Percentiles rank a stretch among this genome's conserved stretches.
Conservation (phyloP, 2,329 filamentous ascomycete species). For the Magnaporthiopsis poae region DNA sequence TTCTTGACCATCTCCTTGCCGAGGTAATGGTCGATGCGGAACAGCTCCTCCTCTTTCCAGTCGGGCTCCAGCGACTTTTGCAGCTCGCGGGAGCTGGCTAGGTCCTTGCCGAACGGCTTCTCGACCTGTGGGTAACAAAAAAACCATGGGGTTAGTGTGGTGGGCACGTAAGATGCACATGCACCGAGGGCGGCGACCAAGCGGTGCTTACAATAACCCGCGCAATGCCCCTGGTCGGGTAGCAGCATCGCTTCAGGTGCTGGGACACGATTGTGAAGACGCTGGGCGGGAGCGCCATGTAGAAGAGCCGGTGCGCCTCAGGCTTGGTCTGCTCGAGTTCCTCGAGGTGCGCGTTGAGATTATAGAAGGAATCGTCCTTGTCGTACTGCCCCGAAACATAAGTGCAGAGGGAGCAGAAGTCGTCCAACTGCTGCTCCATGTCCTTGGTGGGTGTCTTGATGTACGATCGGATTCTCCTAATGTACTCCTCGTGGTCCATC, state of each 20-base stretch:
- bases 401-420: conserved; percentile 79
- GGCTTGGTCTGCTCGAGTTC: conserved; percentile 72
- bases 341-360: conserved; percentile 75
- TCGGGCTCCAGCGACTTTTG: conserved; percentile 91
- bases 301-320: conserved; percentile 89
- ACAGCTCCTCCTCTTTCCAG: conserved; percentile 98
- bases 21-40: conserved; percentile 98
- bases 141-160: neutral
- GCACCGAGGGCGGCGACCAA: neutral
- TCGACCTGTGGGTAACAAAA: conserved; percentile 57
- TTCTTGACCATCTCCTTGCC: conserved; percentile 99
- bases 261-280: conserved; percentile 97
- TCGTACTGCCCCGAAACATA: conserved; percentile 98
- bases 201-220: conserved; percentile 70
- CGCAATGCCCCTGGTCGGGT: conserved; percentile 79
- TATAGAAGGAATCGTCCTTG: conserved; percentile 84
- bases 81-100: conserved; percentile 84
- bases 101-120: conserved; percentile 98
- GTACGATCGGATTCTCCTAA: conserved; percentile 89
- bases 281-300: conserved; percentile 96
- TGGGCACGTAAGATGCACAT: neutral
- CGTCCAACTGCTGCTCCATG: conserved; percentile 84
- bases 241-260: conserved; percentile 94
- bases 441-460: conserved; percentile 99
- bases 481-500: conserved; percentile 95